Conservation (phyloP, 2,329 filamentous ascomycete genomes). For the Phyllosticta paracitricarpa region DNA sequence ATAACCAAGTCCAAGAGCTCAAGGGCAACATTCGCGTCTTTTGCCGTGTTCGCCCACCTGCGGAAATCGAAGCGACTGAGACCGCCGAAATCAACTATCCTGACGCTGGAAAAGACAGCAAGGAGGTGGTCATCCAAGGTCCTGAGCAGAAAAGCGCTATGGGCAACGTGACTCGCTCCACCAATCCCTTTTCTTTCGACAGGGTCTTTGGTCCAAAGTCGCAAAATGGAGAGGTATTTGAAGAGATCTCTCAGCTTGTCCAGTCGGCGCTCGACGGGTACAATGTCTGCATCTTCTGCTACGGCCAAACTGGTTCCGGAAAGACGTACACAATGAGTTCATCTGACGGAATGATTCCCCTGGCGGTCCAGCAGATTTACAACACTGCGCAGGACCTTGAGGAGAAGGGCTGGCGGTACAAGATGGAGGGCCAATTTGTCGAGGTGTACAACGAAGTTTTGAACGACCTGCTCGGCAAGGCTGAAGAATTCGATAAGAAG, state of each 20-base stretch:
- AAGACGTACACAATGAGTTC: slow-evolving; percentile 98
- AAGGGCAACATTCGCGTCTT: slow-evolving; percentile 98
- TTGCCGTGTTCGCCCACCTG: slow-evolving; percentile 78
- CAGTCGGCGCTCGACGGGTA: slow-evolving; percentile 95
- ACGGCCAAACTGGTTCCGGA: slow-evolving; percentile 92
- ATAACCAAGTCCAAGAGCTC: slow-evolving; percentile 95
- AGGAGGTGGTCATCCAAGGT: slow-evolving; percentile 75
- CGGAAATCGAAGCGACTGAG: slow-evolving; percentile 50
- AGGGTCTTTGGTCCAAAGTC: slow-evolving; percentile 74
- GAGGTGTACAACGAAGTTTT: slow-evolving; percentile 98
- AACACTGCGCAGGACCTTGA: slow-evolving; percentile 71
- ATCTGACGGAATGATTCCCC: slow-evolving; percentile 85
- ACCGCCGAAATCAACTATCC: slow-evolving; percentile 71
- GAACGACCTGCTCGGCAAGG: slow-evolving; percentile 72
- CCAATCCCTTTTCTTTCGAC: slow-evolving; percentile 82
- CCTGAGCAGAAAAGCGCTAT: slow-evolving; percentile 77
- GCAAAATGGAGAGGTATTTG: slow-evolving; percentile 80
- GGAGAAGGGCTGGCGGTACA: slow-evolving; percentile 90
- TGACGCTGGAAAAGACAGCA: slow-evolving; percentile 68
- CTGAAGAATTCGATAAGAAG: slow-evolving; percentile 63
- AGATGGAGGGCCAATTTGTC: slow-evolving; percentile 88
- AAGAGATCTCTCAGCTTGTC: slow-evolving; percentile 92
- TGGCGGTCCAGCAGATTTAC: slow-evolving; percentile 89
- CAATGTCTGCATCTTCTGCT: slow-evolving; percentile 98
- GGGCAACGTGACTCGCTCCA: slow-evolving; percentile 65